Evolutionary conservation across 768 basidiomycete genomes (phyloP).

Genomic region (Serendipita sp.): DNA sequence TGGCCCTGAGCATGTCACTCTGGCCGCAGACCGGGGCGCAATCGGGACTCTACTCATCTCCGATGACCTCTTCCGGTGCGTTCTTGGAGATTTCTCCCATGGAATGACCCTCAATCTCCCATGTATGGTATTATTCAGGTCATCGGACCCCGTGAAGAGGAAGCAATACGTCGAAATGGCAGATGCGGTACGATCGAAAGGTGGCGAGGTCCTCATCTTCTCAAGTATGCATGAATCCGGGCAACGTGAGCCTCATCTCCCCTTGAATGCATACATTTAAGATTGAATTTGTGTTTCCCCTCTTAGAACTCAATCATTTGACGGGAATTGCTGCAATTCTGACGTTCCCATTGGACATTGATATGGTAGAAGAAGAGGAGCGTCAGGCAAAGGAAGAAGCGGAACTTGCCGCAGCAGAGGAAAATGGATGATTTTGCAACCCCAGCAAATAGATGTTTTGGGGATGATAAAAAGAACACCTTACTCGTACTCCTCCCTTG

Average conservation of each 20-base stretch:
- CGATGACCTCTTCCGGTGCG: slow-evolving; percentile 81
- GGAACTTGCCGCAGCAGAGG: not conserved
- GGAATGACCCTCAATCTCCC: not conserved
- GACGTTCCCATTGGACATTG: slow-evolving; percentile 89
- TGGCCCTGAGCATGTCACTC: slow-evolving; percentile 81
- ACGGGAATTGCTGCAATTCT: slow-evolving; percentile 92
- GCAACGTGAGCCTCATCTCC: slow-evolving; percentile 51
- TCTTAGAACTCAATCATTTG: slow-evolving; percentile 80
- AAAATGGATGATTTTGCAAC: not conserved
- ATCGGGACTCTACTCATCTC: slow-evolving; percentile 90
- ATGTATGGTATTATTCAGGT: slow-evolving; percentile 27
- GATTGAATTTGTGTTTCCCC: not conserved
- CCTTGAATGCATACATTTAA: not conserved
- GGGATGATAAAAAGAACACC: no score
- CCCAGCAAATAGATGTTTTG: no score
- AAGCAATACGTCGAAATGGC: slow-evolving; percentile 79
- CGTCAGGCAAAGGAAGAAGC: slow-evolving; percentile 32
- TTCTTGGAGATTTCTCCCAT: not conserved
- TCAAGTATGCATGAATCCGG: slow-evolving; percentile 99
- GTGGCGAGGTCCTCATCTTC: slow-evolving; percentile 90
- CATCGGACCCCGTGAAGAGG: slow-evolving; percentile 60
- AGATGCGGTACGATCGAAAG: slow-evolving; percentile 74
- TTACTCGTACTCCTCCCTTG: no score
- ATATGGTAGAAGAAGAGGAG: slow-evolving; percentile 90
- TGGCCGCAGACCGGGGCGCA: slow-evolving; percentile 86